phyloP scores from a whole-genome alignment of 768 basidiomycete genomes.

The Hericium alpestre region DNA sequence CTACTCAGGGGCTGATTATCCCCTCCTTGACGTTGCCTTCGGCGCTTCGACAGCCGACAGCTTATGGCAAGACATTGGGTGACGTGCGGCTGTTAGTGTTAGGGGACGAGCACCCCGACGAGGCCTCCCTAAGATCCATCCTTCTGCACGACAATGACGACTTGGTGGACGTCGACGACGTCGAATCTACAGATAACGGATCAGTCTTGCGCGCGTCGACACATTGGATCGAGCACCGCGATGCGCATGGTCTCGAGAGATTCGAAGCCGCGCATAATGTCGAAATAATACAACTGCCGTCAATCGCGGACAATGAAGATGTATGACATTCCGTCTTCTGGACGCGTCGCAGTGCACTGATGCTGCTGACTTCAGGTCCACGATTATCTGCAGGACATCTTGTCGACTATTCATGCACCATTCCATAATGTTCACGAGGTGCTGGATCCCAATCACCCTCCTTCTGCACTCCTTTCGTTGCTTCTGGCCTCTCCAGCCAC shows the following conservation, averaged over 20 bases:
- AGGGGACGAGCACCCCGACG: constrained; percentile 32
- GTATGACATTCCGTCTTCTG: constrained; percentile 25
- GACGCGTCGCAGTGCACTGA: background rate
- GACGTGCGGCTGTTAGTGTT: constrained; percentile 48
- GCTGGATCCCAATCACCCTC: constrained; percentile 40
- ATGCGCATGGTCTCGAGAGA: constrained; percentile 54
- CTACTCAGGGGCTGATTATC: constrained; percentile 51
- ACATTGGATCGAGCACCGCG: constrained; percentile 60
- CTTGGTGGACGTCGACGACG: constrained; percentile 49
- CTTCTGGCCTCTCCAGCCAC: constrained; percentile 48
- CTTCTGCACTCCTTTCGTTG: constrained; percentile 38
- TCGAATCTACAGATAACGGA: constrained; percentile 40
- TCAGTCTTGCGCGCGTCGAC: constrained; percentile 46
- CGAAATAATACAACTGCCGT: constrained; percentile 44
- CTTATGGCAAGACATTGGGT: constrained; percentile 60
- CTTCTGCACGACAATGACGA: constrained; percentile 60
- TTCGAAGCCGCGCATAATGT: constrained; percentile 57
- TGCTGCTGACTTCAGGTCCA: background rate
- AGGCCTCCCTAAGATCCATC: constrained; percentile 34
- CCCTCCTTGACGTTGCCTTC: constrained; percentile 57
- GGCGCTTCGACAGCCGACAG: constrained; percentile 51
- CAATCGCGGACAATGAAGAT: constrained; percentile 32
- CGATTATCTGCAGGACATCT: constrained; percentile 17
- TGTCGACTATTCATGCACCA: constrained; percentile 41
- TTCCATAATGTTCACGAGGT: constrained; percentile 45